These are phyloP conservation scores for Penicillium janthinellum DNA, from an alignment of 2,329 filamentous ascomycete genomes.

Conservation along the genomic window DNA sequence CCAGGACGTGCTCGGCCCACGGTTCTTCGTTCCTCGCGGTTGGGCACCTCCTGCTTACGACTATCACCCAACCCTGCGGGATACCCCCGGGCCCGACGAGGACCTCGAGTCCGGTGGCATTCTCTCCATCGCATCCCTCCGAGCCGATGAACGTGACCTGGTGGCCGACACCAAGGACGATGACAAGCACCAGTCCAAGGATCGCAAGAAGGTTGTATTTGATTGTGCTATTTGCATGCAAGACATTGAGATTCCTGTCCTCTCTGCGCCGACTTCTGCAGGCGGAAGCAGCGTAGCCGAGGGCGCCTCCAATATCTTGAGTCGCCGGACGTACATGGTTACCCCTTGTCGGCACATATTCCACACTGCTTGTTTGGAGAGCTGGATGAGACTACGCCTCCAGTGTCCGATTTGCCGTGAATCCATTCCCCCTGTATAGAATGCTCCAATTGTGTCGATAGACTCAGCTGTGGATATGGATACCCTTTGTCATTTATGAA, in stretches of 20 bases:
- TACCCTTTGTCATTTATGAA: neutral
- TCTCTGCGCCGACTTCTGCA: slow-evolving; percentile 57
- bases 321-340: slow-evolving; percentile 88
- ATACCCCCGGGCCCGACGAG: slow-evolving; percentile 59
- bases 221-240: slow-evolving; percentile 97
- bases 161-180: slow-evolving; percentile 43
- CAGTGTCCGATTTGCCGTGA: slow-evolving; percentile 96
- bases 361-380: slow-evolving; percentile 86
- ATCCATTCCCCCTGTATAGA: slow-evolving; percentile 77
- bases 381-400: slow-evolving; percentile 91
- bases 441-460: slow-evolving; percentile 8
- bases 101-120: slow-evolving; percentile 73
- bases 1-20: slow-evolving; percentile 82
- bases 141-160: slow-evolving; percentile 48
- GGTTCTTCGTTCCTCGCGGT: slow-evolving; percentile 76
- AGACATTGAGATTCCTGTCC: slow-evolving; percentile 82
- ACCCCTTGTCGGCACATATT: slow-evolving; percentile 97
- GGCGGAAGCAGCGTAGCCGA: slow-evolving; percentile 46
- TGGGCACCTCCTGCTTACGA: slow-evolving; percentile 75
- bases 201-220: slow-evolving; percentile 64
- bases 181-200: slow-evolving; percentile 43
- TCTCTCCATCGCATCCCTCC: slow-evolving; percentile 73
- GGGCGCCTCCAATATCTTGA: slow-evolving; percentile 66
- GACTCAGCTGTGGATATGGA: slow-evolving; percentile 1
- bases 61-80: slow-evolving; percentile 83